Evolutionary conservation across 2,329 filamentous ascomycete species (phyloP), one percentile per base, ranked within the genome.

Genomic region (Epichloe amarillans): DNA sequence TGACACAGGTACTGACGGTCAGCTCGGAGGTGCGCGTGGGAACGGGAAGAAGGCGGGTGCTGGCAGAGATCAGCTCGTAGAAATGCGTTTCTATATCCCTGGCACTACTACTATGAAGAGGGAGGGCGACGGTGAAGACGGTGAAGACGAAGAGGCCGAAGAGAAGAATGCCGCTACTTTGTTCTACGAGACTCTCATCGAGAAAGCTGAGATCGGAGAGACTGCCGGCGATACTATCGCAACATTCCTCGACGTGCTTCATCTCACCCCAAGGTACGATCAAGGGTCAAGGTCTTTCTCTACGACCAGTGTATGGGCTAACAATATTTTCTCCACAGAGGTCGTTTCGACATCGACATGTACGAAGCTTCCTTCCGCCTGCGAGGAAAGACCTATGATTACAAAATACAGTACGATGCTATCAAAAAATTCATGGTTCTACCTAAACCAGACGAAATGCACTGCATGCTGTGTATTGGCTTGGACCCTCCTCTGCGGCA

Each of bases 381-480:
- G 55, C 91, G 93, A 57, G 93, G 93, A 62, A 98, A 98, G 73
- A 98, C 93, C 23, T 98, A 98, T 74, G 94, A 98, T 73, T 98
- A 98, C 81, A 98, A 98, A 79, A 97, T 98, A 58, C 89, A 96
- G 67, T 98, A 96, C 70, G 88, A 96, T 52, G 82, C 84, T 47
- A 89, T 97, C 71, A 98, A 98, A 97, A 97, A 97, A 68, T 97
- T 97, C 66, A 96, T 98, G 83, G 80, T 97, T 33, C 81, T 98
- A 5, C 93, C 93, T 46, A 98, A 98, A 72, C 93, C 93, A n/a
- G 93, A 98, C 66, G 93, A 98, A 58, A 81, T 93, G 60, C 93
- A 98, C 66, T 90, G 86, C 58, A 85, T 98, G 73, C 88, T 98
- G 57, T 91, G 88, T 56, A 84, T 98, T 57, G 93, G 94, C 50